Evolutionary conservation across 805 yeast species (phyloP).

Genomic region (Candida namnaoensis): DNA sequence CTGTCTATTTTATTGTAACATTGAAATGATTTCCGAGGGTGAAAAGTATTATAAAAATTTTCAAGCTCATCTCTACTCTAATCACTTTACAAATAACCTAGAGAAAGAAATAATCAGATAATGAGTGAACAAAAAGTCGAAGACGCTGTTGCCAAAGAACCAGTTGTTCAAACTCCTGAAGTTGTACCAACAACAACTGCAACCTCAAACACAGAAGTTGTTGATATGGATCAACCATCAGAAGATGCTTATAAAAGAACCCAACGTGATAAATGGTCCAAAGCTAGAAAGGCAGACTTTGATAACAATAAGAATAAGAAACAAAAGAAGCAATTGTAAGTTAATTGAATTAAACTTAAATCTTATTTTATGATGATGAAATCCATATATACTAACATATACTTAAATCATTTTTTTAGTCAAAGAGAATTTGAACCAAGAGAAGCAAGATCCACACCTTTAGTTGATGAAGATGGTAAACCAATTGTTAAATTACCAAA

Average conservation of each 20-base stretch:
- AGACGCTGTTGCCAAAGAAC: too few relatives aligned
- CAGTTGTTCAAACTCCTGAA: too few relatives aligned
- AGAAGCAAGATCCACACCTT: constrained; percentile 10
- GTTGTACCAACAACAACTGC: not conserved
- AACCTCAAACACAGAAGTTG: constrained; percentile 11
- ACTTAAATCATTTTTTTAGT: not conserved
- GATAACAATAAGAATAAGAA: constrained; percentile 9
- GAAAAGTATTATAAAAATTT: too few relatives aligned
- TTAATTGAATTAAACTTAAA: constrained; percentile 3
- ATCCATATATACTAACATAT: constrained; percentile 4
- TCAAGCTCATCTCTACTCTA: too few relatives aligned
- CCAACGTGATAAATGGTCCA: constrained; percentile 25
- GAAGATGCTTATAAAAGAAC: constrained; percentile 32
- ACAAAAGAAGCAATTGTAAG: constrained; percentile 17
- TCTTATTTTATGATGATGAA: too few relatives aligned
- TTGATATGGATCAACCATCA: constrained; percentile 27
- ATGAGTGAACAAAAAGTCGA: too few relatives aligned
- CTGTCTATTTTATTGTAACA: too few relatives aligned
- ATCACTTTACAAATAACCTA: too few relatives aligned
- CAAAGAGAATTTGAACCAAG: constrained; percentile 10
- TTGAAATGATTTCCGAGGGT: too few relatives aligned
- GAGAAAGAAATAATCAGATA: too few relatives aligned
- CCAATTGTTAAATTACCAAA: constrained; percentile 69
- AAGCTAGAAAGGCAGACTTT: constrained; percentile 17
- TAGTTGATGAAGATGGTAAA: constrained; percentile 53